phyloP scores from a whole-genome alignment of 2,329 filamentous ascomycete species.

The Dichotomopilus funicola region DNA sequence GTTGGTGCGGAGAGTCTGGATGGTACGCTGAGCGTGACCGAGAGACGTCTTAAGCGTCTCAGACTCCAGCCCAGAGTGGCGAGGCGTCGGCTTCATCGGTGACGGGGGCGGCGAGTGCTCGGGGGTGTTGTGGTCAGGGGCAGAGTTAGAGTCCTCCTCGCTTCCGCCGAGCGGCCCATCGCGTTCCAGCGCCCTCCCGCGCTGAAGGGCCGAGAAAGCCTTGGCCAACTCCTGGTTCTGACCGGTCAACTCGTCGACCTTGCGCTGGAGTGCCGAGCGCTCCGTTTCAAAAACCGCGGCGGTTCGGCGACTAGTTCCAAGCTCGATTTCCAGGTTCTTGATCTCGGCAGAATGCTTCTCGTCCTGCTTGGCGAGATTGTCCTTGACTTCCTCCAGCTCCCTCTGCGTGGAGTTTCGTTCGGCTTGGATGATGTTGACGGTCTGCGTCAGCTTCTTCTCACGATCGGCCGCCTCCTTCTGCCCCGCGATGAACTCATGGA shows the following conservation, averaged over 20 bases:
- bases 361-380: conserved; percentile 66
- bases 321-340: conserved; percentile 83
- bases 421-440: conserved; percentile 59
- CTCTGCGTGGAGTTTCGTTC: conserved; percentile 76
- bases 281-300: conserved; percentile 74
- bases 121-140: conserved; percentile 65
- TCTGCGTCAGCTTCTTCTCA: conserved; percentile 73
- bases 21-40: conserved; percentile 90
- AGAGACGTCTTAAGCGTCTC: conserved; percentile 94
- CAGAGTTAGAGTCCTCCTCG: conserved; percentile 58
- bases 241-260: conserved; percentile 76
- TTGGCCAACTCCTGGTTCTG: conserved; percentile 90
- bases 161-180: conserved; percentile 53
- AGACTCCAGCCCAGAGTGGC: conserved; percentile 85
- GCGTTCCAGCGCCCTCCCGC: conserved; percentile 60
- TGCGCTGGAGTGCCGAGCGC: conserved; percentile 68
- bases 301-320: conserved; percentile 76
- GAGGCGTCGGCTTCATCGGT: conserved; percentile 82
- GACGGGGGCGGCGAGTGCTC: conserved; percentile 88
- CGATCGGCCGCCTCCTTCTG: conserved; percentile 72
- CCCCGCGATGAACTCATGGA: conserved; percentile 72
- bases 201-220: conserved; percentile 63
- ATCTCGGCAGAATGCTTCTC: conserved; percentile 73
- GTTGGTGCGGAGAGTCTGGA: conserved; percentile 89
- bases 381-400: conserved; percentile 85